A percentile compares a stretch with the other conserved stretches of the same genome.
Evolutionary conservation across 1,284 basidiomycete species (phyloP).

Genomic region (Ustilago sp.): DNA sequence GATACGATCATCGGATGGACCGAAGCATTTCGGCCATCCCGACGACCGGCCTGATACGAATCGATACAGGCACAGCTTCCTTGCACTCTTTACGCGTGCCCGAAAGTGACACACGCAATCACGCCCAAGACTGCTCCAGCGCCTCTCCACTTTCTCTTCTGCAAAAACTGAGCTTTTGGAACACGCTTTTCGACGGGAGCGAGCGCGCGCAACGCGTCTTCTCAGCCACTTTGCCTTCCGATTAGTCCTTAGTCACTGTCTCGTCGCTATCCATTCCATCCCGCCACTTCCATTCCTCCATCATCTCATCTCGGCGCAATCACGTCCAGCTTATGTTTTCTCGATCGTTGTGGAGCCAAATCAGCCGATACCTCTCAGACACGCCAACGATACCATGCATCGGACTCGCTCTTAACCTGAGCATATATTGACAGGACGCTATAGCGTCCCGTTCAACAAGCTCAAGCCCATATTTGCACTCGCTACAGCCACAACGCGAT

Average conservation of each 20-base stretch:
- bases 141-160: slow-evolving; percentile 2
- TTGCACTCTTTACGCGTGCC: slow-evolving; percentile 14
- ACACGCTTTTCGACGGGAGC: slow-evolving; percentile 6
- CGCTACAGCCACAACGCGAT: neutral
- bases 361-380: neutral
- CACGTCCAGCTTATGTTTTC: neutral
- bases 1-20: too few relatives aligned
- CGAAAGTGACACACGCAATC: slow-evolving; percentile 8
- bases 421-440: neutral
- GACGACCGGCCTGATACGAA: too few relatives aligned
- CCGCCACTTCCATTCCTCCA: neutral
- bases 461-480: neutral
- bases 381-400: neutral
- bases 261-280: neutral
- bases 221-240: neutral
- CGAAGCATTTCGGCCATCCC: too few relatives aligned
- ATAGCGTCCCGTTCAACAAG: neutral
- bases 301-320: neutral
- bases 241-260: slow-evolving; percentile 5
- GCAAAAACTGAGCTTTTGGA: slow-evolving; percentile 11
- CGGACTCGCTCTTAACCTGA: neutral
- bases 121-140: slow-evolving; percentile 8
- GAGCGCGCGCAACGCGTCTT: neutral
- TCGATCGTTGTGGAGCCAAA: too few relatives aligned
- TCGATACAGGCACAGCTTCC: too few relatives aligned